These are phyloP conservation scores for Venturia asperata DNA, from an alignment of 2,329 filamentous ascomycete genomes.

Conservation along the genomic window DNA sequence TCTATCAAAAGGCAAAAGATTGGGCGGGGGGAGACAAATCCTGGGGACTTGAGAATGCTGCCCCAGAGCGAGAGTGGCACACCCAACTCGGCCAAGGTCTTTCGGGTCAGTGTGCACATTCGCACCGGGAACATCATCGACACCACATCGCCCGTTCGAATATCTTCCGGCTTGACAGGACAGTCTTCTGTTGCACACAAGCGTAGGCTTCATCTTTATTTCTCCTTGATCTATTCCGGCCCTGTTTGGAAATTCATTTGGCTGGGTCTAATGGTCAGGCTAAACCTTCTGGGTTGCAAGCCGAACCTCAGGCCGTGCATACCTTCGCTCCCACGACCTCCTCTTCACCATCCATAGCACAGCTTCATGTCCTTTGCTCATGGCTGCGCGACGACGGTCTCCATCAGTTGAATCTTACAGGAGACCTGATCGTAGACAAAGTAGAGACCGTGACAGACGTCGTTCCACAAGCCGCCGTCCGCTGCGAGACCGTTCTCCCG, in stretches of 20 bases:
- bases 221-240: not conserved
- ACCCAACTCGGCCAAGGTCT: not conserved
- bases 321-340: not conserved
- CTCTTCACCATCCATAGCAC: slow-evolving; percentile 12
- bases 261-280: slow-evolving; percentile 2
- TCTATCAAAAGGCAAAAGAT: not conserved
- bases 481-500: slow-evolving; percentile 14
- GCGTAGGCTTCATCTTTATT: slow-evolving; percentile 12
- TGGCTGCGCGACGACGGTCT: slow-evolving; percentile 17
- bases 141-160: not conserved
- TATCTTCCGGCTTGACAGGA: not conserved
- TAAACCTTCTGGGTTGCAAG: not conserved
- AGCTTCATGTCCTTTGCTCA: slow-evolving; percentile 17
- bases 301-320: slow-evolving; percentile 1
- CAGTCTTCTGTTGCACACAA: not conserved
- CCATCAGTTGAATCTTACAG: slow-evolving; percentile 17
- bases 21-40: not conserved
- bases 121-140: not conserved
- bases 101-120: not conserved
- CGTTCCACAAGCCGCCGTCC: slow-evolving; percentile 11
- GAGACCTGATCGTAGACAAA: slow-evolving; percentile 11
- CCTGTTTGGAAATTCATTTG: not conserved
- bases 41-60: not conserved
- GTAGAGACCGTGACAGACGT: slow-evolving; percentile 14
- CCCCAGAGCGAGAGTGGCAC: not conserved